Evolutionary conservation across 495 filamentous ascomycete species (phyloP).

Genomic region (Neurospora sp.): DNA sequence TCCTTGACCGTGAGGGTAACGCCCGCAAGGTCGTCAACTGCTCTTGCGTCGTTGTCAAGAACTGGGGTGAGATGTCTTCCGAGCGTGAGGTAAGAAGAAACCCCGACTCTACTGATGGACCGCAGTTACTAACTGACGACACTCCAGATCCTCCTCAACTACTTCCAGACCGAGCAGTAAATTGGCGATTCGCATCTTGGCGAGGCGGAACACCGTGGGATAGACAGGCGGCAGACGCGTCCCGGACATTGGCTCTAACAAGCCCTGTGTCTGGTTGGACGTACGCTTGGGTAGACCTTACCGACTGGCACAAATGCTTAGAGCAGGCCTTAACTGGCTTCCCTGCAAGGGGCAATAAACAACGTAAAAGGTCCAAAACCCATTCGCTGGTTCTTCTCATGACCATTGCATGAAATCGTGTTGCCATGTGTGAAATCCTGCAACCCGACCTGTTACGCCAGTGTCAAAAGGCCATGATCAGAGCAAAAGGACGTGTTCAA

Average conservation of each 20-base stretch:
- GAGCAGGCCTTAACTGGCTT: constrained; percentile 11
- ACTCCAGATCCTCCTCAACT: constrained; percentile 84
- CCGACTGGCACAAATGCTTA: constrained; percentile 26
- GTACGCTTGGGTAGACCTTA: constrained; percentile 24
- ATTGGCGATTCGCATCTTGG: constrained; percentile 3
- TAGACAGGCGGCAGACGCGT: not conserved
- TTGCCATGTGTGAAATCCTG: constrained; percentile 4
- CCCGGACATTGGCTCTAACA: not conserved
- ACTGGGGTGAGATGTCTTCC: constrained; percentile 99
- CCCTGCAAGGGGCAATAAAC: constrained; percentile 20
- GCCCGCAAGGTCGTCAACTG: constrained; percentile 99
- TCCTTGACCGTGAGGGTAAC: constrained; percentile 97
- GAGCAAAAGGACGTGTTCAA: not conserved
- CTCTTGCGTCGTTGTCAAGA: constrained; percentile 97
- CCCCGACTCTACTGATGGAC: not conserved
- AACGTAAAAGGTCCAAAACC: not conserved
- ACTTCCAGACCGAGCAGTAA: constrained; percentile 85
- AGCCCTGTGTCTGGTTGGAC: constrained; percentile 15
- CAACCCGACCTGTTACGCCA: not conserved
- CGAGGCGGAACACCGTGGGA: not conserved
- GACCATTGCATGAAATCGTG: not conserved
- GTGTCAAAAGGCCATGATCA: not conserved
- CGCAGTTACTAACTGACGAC: not conserved
- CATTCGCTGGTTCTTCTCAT: not conserved
- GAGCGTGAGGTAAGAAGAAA: constrained; percentile 46